Evolutionary conservation across 441 rosid species (phyloP).

Genomic region (Sinapis alba): DNA sequence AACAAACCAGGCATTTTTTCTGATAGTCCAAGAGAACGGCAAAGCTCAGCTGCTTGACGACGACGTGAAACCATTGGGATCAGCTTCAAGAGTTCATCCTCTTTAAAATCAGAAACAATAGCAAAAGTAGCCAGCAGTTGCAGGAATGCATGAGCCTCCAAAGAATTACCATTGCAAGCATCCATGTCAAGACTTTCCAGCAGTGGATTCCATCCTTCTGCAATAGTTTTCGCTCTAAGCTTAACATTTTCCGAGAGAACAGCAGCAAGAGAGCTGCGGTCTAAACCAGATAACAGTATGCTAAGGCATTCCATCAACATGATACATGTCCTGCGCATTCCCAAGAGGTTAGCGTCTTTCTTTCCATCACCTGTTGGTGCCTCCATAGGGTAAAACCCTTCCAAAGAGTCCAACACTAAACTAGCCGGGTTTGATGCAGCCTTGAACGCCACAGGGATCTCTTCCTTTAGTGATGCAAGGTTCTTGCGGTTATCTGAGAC

Average conservation of each 20-base stretch:
- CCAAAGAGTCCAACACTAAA: slow-evolving; percentile 78
- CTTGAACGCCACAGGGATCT: slow-evolving; percentile 80
- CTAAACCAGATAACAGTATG: not conserved
- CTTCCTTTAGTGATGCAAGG: slow-evolving; percentile 86
- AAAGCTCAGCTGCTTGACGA: not conserved
- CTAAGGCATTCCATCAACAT: not conserved
- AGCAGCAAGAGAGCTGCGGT: not conserved
- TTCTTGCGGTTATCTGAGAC: slow-evolving; percentile 97
- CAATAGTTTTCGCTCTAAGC: not conserved
- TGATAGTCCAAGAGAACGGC: not conserved
- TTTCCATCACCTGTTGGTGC: slow-evolving; percentile 31
- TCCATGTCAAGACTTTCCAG: not conserved
- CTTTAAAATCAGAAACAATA: not conserved
- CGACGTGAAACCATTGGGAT: not conserved
- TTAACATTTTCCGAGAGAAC: not conserved
- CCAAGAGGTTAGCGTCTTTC: not conserved
- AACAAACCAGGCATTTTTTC: not conserved
- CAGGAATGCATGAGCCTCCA: not conserved
- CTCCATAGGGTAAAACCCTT: slow-evolving; percentile 75
- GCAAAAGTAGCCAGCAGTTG: not conserved
- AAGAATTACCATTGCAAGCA: not conserved
- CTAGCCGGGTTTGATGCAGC: slow-evolving; percentile 83
- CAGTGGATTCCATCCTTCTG: not conserved
- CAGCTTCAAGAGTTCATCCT: not conserved
- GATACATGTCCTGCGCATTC: not conserved